Evolutionary conservation across 2,329 filamentous ascomycete genomes (phyloP), one percentile per base, ranked within the genome.

Genomic region (Monosporascus sp.): DNA sequence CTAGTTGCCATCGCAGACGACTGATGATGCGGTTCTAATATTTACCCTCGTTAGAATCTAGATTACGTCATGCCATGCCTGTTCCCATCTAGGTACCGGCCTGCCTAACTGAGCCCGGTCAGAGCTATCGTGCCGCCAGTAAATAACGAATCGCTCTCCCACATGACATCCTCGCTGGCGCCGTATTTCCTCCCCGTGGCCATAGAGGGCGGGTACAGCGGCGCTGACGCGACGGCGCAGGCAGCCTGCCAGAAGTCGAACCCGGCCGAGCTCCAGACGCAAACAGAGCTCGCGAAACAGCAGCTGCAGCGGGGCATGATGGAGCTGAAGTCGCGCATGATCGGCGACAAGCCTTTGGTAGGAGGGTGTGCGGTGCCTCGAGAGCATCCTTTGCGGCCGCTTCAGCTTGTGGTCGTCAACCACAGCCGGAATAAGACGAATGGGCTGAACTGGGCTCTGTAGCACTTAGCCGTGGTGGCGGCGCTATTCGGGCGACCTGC

Each of bases 31-130:
- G 26, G 26, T 27, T 9, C 26, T 9, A 7, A 27, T 27, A 7
- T 8, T 8, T 27, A 9, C 26, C 8, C 26, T 27, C 1, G 24
- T 26, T 26, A 26, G 24, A 7, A 85, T 62, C 72, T 86, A 46
- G 83, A 87, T 64, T 78, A 81, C 57, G 73, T 85, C 20, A 78
- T 86, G 56, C 82, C 84, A 2, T 81, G 84, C 58, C 68, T 86
- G 1, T 86, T 82, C 61, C 84, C 84, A 2, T 81, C 85, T 63
- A 26, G 7, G 24, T 86, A 86, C 65, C 75, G 75, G 3, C 83
- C 1, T 72, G 73, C 2, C 63, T 83, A 6, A 70, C 80, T 3
- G 72, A 79, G 52, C 78, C 80, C n/a, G 83, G 82, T 16, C 76
- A 79, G 48, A 76, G 78, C 26, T 87, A 83, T 86, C 37, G 76